Base-by-base conservation (phyloP, 306 rosid species). In the Cotoneaster glaucophyllus region DNA sequence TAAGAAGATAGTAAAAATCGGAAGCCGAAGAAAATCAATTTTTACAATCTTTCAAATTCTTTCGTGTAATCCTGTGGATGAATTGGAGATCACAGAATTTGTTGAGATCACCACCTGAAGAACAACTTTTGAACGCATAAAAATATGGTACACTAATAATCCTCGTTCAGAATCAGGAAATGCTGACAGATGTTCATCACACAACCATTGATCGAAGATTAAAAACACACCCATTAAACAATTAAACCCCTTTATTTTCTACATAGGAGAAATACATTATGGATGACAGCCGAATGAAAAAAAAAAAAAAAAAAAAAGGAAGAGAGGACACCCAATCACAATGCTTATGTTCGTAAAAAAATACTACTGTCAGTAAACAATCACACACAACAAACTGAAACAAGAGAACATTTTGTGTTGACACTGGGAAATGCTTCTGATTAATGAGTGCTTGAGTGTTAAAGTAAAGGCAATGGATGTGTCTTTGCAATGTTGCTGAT, bases 161-260 rank as follows among this genome's bases (percentile, higher is more conserved):
- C 64, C 67, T 41, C 58, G 76, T 62, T n/a, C 69, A 62, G n/a
- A 78, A 76, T 74, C 32, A 77, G 59, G 70, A 56, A 75, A 29
- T 5, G 61, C 37, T 62, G 69, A 59, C 70, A 56, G 39, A 59
- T 76, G 70, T 62, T 45, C 25, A 34, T 67, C 50, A 14, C 77
- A 79, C 74, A 78, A 74, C 66, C 13, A 71, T 53, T 34, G 5
- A 31, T 44, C 2, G 59, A 43, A 79, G 74, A 32, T 24, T 32
- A 64, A 25, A 21, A 45, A 39, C 45, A 18, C 24, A 21, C n/a
- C 18, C 15, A 67, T 37, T 25, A 14, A 37, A 22, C 24, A 37
- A 39, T 37, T 37, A 22, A 34, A 34, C 9, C 41, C 41, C 41
- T 34, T 8, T 34, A 12, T 5, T 64, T 75, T 54, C 32, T 24